Evolutionary conservation across 768 basidiomycete genomes (phyloP), one percentile per base, ranked within the genome.

Genomic region (Chlorophyllum brunneum): DNA sequence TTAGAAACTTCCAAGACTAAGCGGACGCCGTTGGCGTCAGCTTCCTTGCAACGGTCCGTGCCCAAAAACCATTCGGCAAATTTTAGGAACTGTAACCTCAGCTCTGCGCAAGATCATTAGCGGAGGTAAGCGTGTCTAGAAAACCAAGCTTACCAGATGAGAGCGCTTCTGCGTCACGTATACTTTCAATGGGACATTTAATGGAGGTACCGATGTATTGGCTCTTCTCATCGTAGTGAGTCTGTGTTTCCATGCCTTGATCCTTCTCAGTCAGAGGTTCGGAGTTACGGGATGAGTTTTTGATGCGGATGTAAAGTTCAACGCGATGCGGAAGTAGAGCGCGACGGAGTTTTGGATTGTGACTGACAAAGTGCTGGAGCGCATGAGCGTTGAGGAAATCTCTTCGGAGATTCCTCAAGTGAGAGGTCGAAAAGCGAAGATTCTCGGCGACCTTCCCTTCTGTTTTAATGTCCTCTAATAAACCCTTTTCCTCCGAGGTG

Each of bases 271-370:
- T 5, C 16, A n/a, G 34, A 2, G 27, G 16, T 11, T 49, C 38
- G 16, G 26, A 23, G 11, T 37, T 15, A 8, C 22, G 22, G 2
- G 48, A 49, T 15, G 38, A 49, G 27, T 40, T 49, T 20, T 49
- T 49, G 38, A 49, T 49, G 7, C 48, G 37, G 13, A 40, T 22
- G n/a, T 49, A 49, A 16, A 49, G 48, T 27, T 49, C 48, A 4
- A 49, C 38, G n/a, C 48, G 48, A 23, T 49, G 48, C 5, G 48
- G 38, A 13, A 49, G 37, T 16, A 41, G 48, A 27, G 29, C 22
- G 29, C 38, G 38, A 49, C 40, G 48, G 3, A 41, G 38, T 10
- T 49, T 49, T 9, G 38, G 16, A 6, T 40, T 49, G 6, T 41
- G 48, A 3, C 37, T 18, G 6, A 49, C 48, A 7, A 49, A 40